Conservation (phyloP, 495 filamentous ascomycete species). For the Pseudotulostoma volvatum region DNA sequence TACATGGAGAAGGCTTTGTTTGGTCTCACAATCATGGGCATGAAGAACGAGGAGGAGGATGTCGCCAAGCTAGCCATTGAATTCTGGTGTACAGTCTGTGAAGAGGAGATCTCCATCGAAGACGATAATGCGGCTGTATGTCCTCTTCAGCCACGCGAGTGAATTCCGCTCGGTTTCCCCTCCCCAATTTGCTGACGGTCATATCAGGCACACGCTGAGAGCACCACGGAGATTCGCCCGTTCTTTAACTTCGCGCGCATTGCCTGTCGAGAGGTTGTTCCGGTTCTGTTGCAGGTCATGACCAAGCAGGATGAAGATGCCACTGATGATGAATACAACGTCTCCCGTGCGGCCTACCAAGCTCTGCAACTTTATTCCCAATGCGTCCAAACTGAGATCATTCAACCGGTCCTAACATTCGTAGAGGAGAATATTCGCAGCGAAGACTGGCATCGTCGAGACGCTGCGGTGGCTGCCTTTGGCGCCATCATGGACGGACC, state of each 20-base stretch:
- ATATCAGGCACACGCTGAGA: constrained; percentile 50
- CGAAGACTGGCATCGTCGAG: constrained; percentile 83
- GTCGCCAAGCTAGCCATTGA: constrained; percentile 95
- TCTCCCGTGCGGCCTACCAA: constrained; percentile 89
- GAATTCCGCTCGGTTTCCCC: no score
- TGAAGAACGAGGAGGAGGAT: constrained; percentile 96
- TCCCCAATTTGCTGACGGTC: no score
- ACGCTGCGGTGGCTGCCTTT: constrained; percentile 95
- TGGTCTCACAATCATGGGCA: constrained; percentile 93
- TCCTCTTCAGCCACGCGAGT: no score
- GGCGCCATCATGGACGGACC: constrained; percentile 98
- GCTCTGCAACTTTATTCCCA: constrained; percentile 90
- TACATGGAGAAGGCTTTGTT: constrained; percentile 99
- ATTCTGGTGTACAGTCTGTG: constrained; percentile 99
- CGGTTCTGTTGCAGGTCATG: constrained; percentile 72
- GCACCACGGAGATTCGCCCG: constrained; percentile 58
- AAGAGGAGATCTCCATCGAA: constrained; percentile 93
- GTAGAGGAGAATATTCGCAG: constrained; percentile 79
- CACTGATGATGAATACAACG: constrained; percentile 88
- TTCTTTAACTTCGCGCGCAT: constrained; percentile 86
- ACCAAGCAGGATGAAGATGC: constrained; percentile 98
- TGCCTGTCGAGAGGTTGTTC: constrained; percentile 81
- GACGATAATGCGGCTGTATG: constrained; percentile 81
- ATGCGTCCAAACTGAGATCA: constrained; percentile 65
- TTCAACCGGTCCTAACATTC: constrained; percentile 69